Percentiles rank a stretch among this genome's conserved stretches.
These are phyloP conservation scores for Ceratobasidium papillatum DNA, from an alignment of 1,284 basidiomycete species.

Conservation along the genomic window DNA sequence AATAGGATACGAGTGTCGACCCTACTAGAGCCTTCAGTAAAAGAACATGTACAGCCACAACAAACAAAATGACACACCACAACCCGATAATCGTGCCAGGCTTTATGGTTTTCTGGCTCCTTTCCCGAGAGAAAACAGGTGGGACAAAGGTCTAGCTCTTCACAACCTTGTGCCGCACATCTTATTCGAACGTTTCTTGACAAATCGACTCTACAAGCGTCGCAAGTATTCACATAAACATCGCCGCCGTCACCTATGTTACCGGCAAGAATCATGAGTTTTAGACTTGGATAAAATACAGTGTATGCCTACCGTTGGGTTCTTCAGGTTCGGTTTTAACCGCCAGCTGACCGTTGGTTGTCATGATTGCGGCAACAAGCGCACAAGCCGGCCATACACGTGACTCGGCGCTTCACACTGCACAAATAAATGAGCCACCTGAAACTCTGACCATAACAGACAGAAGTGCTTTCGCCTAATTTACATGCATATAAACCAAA, in stretches of 20 bases:
- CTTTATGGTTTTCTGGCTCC: constrained; percentile 87
- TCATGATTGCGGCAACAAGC: constrained; percentile 20
- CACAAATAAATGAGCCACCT: constrained; percentile 25
- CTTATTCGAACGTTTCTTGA: constrained; percentile 71
- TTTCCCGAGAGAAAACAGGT: constrained; percentile 92
- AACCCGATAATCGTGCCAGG: constrained; percentile 91
- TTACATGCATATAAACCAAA: neutral
- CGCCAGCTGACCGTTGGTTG: constrained; percentile 6
- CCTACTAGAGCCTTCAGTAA: constrained; percentile 60
- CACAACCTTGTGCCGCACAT: constrained; percentile 84
- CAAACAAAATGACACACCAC: constrained; percentile 65
- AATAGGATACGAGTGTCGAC: constrained; percentile 95
- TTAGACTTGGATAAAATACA: neutral
- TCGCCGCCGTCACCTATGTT: constrained; percentile 9
- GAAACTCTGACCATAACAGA: neutral
- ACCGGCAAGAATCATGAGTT: neutral
- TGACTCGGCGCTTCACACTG: neutral
- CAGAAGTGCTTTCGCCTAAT: no score
- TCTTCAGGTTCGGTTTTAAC: constrained; percentile 30
- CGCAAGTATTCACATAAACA: constrained; percentile 2
- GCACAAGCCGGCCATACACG: neutral
- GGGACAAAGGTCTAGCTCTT: constrained; percentile 89
- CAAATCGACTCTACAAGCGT: constrained; percentile 29
- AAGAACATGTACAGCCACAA: constrained; percentile 19
- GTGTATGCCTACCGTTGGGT: neutral